Evolutionary conservation across 805 yeast species (phyloP), one percentile per base, ranked within the genome.

Genomic region (Starmera amethionina): DNA sequence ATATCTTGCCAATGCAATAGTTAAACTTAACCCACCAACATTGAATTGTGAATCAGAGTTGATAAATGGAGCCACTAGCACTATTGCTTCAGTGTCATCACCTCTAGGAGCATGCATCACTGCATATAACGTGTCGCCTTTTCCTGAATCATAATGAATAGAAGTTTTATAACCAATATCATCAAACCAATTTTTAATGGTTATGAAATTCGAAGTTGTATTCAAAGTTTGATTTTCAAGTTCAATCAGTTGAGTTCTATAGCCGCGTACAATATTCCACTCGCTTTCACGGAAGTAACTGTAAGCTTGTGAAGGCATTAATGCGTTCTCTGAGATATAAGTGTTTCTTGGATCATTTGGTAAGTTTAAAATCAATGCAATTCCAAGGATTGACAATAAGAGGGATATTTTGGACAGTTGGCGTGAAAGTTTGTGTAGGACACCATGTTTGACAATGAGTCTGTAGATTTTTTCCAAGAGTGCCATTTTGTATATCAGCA

Each of bases 231-330:
- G 50, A 45, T 30, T 46, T 14, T 54, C 48, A 32, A 72, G 54
- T 30, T 43, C 46, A 46, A 68, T 61, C 56, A 75, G 50, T 60
- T 63, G 52, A 42, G 56, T 39, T 44, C 96, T 71, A 55, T 80
- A 87, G 0, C 96, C 98, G 42, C 97, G 68, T 29, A 87, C 75
- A 41, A 83, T 67, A 52, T 89, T 86, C 97, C 97, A 93, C 57
- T 93, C 97, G 33, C 87, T 77, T 54, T 90, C 97, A 41, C 97
- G 71, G 58, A 85, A 93, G 56, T 87, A 88, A 19, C 94, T 79
- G 50, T 81, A 80, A 3, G 93, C 97, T 58, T 93, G 97, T 0
- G 95, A 89, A 8, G 99, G 97, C 85, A 93, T 79, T 58, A 93
- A 67, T 29, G 99, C 99, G 61, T 93, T 93, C 56, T 93, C 99